Conservation (phyloP, 306 rosid genomes). For the Dryas octopetala region DNA sequence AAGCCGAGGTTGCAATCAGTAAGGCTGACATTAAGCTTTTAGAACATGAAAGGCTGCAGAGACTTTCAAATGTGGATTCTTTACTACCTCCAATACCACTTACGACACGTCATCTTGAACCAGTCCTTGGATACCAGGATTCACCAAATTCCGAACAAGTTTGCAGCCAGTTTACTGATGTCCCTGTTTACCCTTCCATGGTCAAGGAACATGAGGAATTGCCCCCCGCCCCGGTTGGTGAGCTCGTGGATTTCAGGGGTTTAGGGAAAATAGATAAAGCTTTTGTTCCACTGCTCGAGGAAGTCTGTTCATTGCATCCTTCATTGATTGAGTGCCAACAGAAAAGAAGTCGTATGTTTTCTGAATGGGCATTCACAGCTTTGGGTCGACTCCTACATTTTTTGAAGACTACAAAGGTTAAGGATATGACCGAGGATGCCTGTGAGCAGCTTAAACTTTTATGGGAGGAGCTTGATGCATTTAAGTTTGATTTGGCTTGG, state of each 20-base stretch:
- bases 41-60: neutral
- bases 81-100: no score
- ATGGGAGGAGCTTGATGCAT: slow-evolving; percentile 13
- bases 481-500: slow-evolving; percentile 9
- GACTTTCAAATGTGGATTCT: slow-evolving; percentile 1
- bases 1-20: slow-evolving; percentile 27
- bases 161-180: neutral
- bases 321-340: neutral
- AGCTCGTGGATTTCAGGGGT: slow-evolving; percentile 6
- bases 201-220: neutral
- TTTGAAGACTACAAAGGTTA: slow-evolving; percentile 6
- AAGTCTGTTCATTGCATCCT: slow-evolving; percentile 16
- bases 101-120: no score
- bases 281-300: slow-evolving; percentile 14
- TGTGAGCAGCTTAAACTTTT: slow-evolving; percentile 2
- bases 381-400: slow-evolving; percentile 11
- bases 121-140: no score
- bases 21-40: slow-evolving; percentile 8
- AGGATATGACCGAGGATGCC: slow-evolving; percentile 7
- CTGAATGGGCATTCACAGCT: slow-evolving; percentile 18
- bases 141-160: no score
- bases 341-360: slow-evolving; percentile 11
- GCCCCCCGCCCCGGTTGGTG: neutral
- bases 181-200: neutral
- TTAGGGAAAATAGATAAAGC: slow-evolving; percentile 5